Percentiles rank a stretch among this genome's conserved stretches.
These are phyloP conservation scores for Erodium moschatum DNA, from an alignment of 441 rosid species.

Conservation along the genomic window DNA sequence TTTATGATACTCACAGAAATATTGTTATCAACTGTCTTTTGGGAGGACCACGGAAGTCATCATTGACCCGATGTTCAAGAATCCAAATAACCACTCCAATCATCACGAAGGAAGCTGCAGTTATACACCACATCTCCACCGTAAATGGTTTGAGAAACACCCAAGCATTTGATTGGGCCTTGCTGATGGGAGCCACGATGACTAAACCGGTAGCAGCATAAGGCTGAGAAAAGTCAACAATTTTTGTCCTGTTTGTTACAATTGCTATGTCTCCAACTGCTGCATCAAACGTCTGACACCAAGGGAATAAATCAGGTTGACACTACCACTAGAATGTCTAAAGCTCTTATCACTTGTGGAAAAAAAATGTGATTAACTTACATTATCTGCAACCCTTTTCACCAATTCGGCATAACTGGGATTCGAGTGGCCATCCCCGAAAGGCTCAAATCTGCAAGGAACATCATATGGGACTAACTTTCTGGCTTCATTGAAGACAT, in stretches of 20 bases:
- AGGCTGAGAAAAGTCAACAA: conserved; percentile 83
- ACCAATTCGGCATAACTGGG: conserved; percentile 49
- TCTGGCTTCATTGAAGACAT: conserved; percentile 57
- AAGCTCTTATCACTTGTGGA: too few species aligned
- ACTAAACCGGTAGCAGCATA: conserved; percentile 72
- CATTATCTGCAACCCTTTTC: conserved; percentile 43
- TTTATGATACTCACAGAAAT: conserved; percentile 39
- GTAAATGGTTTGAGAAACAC: conserved; percentile 71
- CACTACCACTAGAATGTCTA: too few species aligned
- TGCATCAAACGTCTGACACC: conserved; percentile 68
- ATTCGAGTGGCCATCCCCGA: conserved; percentile 65
- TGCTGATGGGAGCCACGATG: conserved; percentile 49
- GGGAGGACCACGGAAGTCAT: conserved; percentile 74
- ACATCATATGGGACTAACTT: conserved; percentile 58
- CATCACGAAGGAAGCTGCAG: conserved; percentile 50
- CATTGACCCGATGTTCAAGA: conserved; percentile 71
- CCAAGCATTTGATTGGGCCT: conserved; percentile 45
- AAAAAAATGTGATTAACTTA: conserved; percentile 32
- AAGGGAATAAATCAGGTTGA: conserved; percentile 9
- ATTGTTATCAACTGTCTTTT: conserved; percentile 49
- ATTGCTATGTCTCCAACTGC: conserved; percentile 58
- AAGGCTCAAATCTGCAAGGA: conserved; percentile 51
- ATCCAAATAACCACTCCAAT: conserved; percentile 71
- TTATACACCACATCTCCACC: conserved; percentile 49
- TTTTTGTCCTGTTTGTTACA: conserved; percentile 27